Evolutionary conservation across 1,139 yeast species (phyloP), one percentile per base, ranked within the genome.

Genomic region (Kurtzmaniella quercitrusa): DNA sequence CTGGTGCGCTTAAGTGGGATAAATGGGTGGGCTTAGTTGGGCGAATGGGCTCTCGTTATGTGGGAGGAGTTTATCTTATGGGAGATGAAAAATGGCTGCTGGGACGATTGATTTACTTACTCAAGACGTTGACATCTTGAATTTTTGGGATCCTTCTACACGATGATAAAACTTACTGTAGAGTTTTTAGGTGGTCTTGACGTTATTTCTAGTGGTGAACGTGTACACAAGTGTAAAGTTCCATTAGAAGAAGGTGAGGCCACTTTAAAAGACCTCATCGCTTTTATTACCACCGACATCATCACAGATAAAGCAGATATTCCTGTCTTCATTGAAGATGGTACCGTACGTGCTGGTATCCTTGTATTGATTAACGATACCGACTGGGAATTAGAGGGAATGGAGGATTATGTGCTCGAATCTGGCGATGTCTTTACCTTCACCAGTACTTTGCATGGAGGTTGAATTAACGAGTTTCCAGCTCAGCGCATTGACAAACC

Each of bases 351-450:
- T 42, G 96, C 98, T 0, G 98, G 98, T 2, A 88, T 93, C 38
- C 69, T 93, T 49, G 96, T 93, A 7, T 73, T 93, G 44, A 84
- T 93, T 50, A 93, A 93, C 56, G 98, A 93, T 57, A 83, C 96
- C 0, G 98, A 93, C 64, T 93, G 98, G 98, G 98, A 93, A 57
- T 66, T 93, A 23, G 95, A 89, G 59, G 98, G 91, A 11, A 89
- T 83, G 63, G 93, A 87, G 54, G 84, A 79, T 8, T 89, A 89
- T 54, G 79, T 74, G 15, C 62, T 93, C 17, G 87, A 87, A 57
- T 67, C 76, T 38, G 84, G 88, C 14, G 98, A 93, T 62, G 74
- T 80, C 22, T 75, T 93, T 36, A 80, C 95, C 3, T 91, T 93
- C 57, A 93, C 97, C 4, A 86, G 96, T 41, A 93, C 98, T 2